phyloP scores from a whole-genome alignment of 2,329 filamentous ascomycete species.

The Calonectria pauciramosa region DNA sequence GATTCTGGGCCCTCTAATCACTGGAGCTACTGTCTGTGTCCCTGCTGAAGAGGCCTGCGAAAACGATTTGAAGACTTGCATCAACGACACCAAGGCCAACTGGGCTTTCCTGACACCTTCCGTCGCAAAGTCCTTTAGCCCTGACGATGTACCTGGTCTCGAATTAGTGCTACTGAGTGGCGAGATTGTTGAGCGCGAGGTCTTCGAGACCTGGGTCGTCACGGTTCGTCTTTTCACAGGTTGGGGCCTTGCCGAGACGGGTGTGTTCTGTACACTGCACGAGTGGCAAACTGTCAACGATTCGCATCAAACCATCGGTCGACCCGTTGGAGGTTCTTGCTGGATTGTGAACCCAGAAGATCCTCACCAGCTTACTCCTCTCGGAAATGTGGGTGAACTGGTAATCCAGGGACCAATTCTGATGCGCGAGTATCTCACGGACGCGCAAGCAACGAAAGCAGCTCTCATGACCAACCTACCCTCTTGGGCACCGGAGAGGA shows the following conservation, averaged over 20 bases:
- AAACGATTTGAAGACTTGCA: background rate
- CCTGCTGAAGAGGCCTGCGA: background rate
- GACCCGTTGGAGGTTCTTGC: background rate
- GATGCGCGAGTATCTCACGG: conserved; percentile 40
- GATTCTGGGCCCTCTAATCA: conserved; percentile 19
- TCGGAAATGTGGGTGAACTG: conserved; percentile 43
- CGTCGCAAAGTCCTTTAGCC: background rate
- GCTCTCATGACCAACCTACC: conserved; percentile 48
- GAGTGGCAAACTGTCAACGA: conserved; percentile 11
- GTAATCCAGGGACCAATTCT: conserved; percentile 45
- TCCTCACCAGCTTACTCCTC: conserved; percentile 35
- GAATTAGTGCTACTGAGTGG: conserved; percentile 25
- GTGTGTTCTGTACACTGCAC: background rate
- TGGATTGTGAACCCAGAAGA: conserved; percentile 45
- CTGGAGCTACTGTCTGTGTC: conserved; percentile 25
- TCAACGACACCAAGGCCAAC: background rate
- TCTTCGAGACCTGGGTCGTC: conserved; percentile 32
- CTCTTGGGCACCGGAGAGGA: conserved; percentile 34
- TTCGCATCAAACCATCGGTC: background rate
- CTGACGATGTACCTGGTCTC: background rate
- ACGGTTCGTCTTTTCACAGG: conserved; percentile 26
- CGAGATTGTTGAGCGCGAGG: conserved; percentile 18
- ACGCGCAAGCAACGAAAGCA: conserved; percentile 37
- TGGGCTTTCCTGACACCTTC: conserved; percentile 6
- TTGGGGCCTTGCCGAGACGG: conserved; percentile 37